Evolutionary conservation across 2,329 filamentous ascomycete genomes (phyloP).

Genomic region (Claviceps citrina): DNA sequence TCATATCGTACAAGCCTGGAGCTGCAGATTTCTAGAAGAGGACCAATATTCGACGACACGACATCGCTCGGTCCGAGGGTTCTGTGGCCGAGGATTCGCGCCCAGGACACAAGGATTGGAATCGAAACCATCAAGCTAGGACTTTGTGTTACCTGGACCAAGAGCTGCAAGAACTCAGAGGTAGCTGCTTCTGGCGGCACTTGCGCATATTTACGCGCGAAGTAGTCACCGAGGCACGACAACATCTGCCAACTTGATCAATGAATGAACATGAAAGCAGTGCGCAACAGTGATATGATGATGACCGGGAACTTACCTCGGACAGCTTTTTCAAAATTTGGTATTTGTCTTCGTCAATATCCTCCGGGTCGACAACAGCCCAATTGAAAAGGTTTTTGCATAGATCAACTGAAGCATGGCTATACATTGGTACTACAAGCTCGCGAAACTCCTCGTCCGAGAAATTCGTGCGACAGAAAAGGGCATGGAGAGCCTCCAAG

Average conservation of each 20-base stretch:
- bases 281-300: neutral
- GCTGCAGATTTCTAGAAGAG: slow-evolving; percentile 69
- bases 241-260: slow-evolving; percentile 44
- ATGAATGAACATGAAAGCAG: slow-evolving; percentile 1
- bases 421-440: slow-evolving; percentile 67
- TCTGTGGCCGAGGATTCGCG: slow-evolving; percentile 58
- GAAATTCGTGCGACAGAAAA: slow-evolving; percentile 63
- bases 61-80: slow-evolving; percentile 49
- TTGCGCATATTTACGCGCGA: slow-evolving; percentile 59
- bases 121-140: slow-evolving; percentile 87
- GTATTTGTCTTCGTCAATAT: slow-evolving; percentile 85
- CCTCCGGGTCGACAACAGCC: slow-evolving; percentile 62
- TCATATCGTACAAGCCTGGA: slow-evolving; percentile 78
- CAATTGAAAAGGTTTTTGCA: slow-evolving; percentile 63
- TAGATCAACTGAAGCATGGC: slow-evolving; percentile 52
- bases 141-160: slow-evolving; percentile 65
- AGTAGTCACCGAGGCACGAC: slow-evolving; percentile 68
- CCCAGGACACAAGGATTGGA: slow-evolving; percentile 81
- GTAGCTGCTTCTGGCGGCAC: slow-evolving; percentile 51
- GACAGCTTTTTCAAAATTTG: slow-evolving; percentile 85
- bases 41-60: slow-evolving; percentile 49
- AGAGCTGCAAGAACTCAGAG: slow-evolving; percentile 60
- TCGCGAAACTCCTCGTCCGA: slow-evolving; percentile 63
- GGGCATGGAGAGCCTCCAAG: slow-evolving; percentile 66
- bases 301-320: slow-evolving; percentile 47